A percentile compares a stretch with the other conserved stretches of the same genome.
phyloP scores from a whole-genome alignment of 352 stramenopile species.

The Pythium vanterpoolii region DNA sequence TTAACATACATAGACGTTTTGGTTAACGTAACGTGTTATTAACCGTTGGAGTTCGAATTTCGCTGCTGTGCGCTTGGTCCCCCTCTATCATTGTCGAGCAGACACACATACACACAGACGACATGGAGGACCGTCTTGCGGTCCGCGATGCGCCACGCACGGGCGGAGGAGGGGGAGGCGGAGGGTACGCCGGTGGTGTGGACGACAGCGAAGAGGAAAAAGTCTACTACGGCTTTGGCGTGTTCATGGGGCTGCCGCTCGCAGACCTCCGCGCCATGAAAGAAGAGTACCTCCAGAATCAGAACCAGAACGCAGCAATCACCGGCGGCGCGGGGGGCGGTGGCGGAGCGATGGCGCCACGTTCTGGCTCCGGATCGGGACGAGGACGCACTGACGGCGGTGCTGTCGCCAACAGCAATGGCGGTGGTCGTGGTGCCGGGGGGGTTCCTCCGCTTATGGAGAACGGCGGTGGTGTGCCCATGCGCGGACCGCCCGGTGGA shows the following conservation, averaged over 20 bases:
- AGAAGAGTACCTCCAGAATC: constrained; percentile 68
- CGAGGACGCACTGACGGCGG: neutral
- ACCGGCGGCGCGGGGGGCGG: neutral
- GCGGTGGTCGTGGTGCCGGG: neutral
- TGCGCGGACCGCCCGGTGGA: neutral
- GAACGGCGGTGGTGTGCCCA: neutral
- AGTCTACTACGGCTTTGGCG: constrained; percentile 87
- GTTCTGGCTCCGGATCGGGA: neutral
- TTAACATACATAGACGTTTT: neutral
- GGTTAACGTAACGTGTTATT: neutral
- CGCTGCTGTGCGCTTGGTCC: neutral
- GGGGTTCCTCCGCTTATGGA: neutral
- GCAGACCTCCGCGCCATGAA: constrained; percentile 85
- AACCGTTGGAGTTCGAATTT: neutral
- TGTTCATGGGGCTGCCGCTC: constrained; percentile 85
- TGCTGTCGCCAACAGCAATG: neutral
- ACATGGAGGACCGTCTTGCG: constrained; percentile 42
- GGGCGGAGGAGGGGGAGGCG: neutral
- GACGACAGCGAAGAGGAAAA: constrained; percentile 78
- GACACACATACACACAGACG: neutral
- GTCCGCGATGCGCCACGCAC: constrained; percentile 20
- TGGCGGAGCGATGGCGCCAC: neutral
- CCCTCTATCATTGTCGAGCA: neutral
- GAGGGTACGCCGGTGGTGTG: constrained; percentile 18
- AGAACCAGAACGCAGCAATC: constrained; percentile 21